Evolutionary conservation across 176 grass and related monocot species (phyloP), one percentile per base, ranked within the genome.

Genomic region (Triticum urartu): DNA sequence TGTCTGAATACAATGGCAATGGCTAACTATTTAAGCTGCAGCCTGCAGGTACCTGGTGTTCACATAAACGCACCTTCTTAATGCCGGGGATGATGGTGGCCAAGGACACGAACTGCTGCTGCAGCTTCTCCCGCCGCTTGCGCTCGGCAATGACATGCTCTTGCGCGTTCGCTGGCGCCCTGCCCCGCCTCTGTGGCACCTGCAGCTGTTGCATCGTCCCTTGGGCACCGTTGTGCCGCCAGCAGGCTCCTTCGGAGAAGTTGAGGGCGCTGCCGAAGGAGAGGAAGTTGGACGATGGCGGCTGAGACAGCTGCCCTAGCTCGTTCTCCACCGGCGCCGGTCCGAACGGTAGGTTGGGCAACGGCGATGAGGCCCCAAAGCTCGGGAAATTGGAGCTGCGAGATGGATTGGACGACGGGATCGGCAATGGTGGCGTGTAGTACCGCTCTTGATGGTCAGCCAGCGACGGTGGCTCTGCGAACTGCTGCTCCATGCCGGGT

Each of bases 121-220:
- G 82, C 78, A 94, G 77, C 81, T 90, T 94, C 82, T 94, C 93
- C 42, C 90, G 81, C 25, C 93, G 82, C 54, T 59, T 92, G 40
- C 93, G 83, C 87, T 94, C 93, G 2, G 90, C 93, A 14, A 94
- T 62, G 74, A 94, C 86, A 35, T 94, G 90, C 52, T 94, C 90
- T 80, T 90, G 90, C n/a, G 93, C 80, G 52, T 59, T 89, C 75
- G 30, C 52, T 7, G 82, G 62, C n/a, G 60, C 4, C 54, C 84
- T 67, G 84, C 32, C 80, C 80, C 87, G 64, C 87, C 80, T 87
- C 87, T 92, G 84, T 69, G 74, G 25, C 28, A 3, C 24, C 36
- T 82, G 40, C 58, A 40, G 58, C 32, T 82, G 48, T 15, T 50
- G 91, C 43, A 64, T 54, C 34, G 34, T 42, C 39, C 24, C 80